Base-by-base conservation (phyloP, 345 rosid species). In the Capsella bursapastoris region DNA sequence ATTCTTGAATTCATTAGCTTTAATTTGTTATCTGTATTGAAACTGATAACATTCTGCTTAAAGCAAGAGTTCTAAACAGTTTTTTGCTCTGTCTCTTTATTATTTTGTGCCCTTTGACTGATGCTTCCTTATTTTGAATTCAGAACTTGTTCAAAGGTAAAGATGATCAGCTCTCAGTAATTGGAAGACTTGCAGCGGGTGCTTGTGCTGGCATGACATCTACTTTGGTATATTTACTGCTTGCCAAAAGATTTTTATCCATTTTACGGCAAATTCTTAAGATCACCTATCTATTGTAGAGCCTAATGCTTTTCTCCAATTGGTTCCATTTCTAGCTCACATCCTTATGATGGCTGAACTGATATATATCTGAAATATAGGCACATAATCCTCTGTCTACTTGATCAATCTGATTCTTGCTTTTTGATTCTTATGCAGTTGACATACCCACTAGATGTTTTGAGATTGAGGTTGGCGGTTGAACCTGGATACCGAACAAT, bases 141-240 rank as follows among this genome's bases (percentile, higher is more conserved):
- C 71, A 95, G 99, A 95, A 88, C 79, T 79, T 95, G 76, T 90
- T 95, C 71, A 84, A 76, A 62, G 91, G 89, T 67, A 86, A 85
- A 75, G 92, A 89, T 77, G 96, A 86, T 4, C 84, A 90, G 73
- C 92, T 95, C 75, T 85, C 96, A 34, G 87, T 94, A 70, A 66
- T 90, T 16, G 99, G 92, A 75, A 95, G 99, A 84, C 94, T 95
- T 69, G 93, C 88, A 0, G 98, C 98, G 0, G 98, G 99, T 77
- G 98, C 99, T 84, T 92, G 98, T 85, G 98, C 99, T 80, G 99
- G 98, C 84, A 95, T 95, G 97, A 90, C 99, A 10, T 95, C 99
- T 64, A 95, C 99, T 80, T 85, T 90, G 80, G 99, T 92, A 2
- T 29, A 18, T 57, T 15, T 27, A 14, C 40, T 35, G 44, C 15